Evolutionary conservation across 805 yeast genomes (phyloP), one percentile per base, ranked within the genome.

Genomic region (Candida takata): DNA sequence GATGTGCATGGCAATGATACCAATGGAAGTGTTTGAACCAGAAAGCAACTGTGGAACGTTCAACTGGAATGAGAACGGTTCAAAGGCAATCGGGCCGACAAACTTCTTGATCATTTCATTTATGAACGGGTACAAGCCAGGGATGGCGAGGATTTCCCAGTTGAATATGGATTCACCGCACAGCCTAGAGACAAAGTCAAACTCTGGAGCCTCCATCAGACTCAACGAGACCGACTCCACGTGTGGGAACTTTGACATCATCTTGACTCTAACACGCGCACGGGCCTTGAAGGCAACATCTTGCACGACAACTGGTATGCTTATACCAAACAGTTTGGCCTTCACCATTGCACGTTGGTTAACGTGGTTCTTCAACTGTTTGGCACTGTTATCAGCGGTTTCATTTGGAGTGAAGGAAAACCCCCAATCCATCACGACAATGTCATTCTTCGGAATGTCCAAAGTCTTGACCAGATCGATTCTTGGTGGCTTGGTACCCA

Each of bases 371-470:
- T 80, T 84, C 59, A 82, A 58, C 60, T 92, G 97, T 52, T 90
- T 84, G 19, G 79, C 77, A 37, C 86, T 85, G 48, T 86, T 65
- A 58, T 92, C 99, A 28, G 82, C 81, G 33, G 76, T 60, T 27
- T 87, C 83, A 60, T 85, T 86, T n/a, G 99, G 98, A 19, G 85
- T 82, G 65, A 88, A 85, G 1, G 96, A 84, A 29, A 83, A 73
- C 28, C 79, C 82, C 97, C 97, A 90, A 61, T 92, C 98, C 96
- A 92, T 92, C 35, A 94, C 96, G 9, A 90, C 94, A 35, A 92
- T 81, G 54, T 90, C 96, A 43, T 82, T 83, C 21, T 77, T 79
- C n/a, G 97, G 90, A 44, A 90, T 84, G 33, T 80, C 84, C 52
- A 87, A 74, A 3, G 97, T 84, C 55, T 92, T 84, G 14, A 90